Evolutionary conservation across 208 protist species (phyloP).

Genomic region (Crithidia acanthocephali): DNA sequence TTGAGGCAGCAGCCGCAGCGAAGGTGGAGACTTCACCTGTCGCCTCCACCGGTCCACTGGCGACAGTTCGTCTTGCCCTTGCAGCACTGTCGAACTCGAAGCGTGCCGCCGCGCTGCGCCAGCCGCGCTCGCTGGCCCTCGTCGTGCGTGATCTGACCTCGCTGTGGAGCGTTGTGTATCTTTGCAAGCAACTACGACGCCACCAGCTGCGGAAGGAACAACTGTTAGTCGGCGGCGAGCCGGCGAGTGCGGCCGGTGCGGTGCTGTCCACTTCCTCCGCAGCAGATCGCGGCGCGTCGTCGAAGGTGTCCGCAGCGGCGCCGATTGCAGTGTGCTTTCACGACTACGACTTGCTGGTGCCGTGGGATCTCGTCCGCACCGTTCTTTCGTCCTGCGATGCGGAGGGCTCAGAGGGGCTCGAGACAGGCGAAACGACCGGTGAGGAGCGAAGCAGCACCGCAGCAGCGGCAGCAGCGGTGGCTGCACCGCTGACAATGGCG

Average conservation of each 20-base stretch:
- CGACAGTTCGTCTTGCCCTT: constrained; percentile 22
- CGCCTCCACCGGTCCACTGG: constrained; percentile 15
- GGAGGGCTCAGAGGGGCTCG: neutral
- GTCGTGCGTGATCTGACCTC: constrained; percentile 19
- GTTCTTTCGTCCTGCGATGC: neutral
- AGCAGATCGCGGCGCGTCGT: too few species aligned
- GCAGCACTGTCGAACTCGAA: constrained; percentile 22
- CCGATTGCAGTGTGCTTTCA: constrained; percentile 40
- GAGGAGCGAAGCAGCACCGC: neutral
- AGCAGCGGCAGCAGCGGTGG: too few species aligned
- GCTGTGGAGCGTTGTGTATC: constrained; percentile 32
- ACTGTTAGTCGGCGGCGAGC: constrained; percentile 11
- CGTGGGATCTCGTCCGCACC: constrained; percentile 22
- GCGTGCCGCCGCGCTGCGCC: constrained; percentile 15
- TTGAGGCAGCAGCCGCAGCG: neutral
- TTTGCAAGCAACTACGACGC: constrained; percentile 26
- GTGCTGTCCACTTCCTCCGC: neutral
- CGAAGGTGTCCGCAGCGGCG: neutral
- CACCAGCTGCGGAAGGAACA: constrained; percentile 28
- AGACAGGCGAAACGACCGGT: neutral
- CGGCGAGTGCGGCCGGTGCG: neutral
- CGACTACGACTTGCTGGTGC: constrained; percentile 46
- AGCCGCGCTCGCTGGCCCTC: constrained; percentile 25
- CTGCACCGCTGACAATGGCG: constrained; percentile 18
- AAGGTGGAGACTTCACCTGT: neutral